phyloP scores from a whole-genome alignment of 2,329 filamentous ascomycete genomes.

The Dryadomyces quercivorus region DNA sequence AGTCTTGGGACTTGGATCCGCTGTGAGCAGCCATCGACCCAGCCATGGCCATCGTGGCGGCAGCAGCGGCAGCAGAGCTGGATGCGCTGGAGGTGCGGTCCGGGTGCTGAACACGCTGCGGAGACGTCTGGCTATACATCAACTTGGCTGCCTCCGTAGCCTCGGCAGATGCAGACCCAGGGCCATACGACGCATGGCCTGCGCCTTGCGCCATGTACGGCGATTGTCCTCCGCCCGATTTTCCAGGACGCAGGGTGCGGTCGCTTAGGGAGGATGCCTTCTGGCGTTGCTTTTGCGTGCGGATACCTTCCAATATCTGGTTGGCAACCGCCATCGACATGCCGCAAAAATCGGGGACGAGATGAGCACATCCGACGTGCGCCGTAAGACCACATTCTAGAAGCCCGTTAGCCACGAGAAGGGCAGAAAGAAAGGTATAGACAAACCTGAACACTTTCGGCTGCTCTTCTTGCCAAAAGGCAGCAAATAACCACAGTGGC shows the following conservation, averaged over 20 bases:
- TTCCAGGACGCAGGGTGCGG: slow-evolving; percentile 49
- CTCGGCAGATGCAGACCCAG: slow-evolving; percentile 31
- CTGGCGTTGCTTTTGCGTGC: slow-evolving; percentile 57
- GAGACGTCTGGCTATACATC: slow-evolving; percentile 46
- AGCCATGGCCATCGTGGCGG: slow-evolving; percentile 45
- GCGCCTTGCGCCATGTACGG: slow-evolving; percentile 4
- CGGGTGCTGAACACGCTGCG: slow-evolving; percentile 36
- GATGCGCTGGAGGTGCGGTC: slow-evolving; percentile 39
- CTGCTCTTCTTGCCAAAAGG: slow-evolving; percentile 93
- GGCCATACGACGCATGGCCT: slow-evolving; percentile 15
- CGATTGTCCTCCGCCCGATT: slow-evolving; percentile 20
- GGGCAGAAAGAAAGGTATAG: background rate
- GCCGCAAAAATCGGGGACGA: slow-evolving; percentile 96
- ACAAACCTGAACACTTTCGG: slow-evolving; percentile 74
- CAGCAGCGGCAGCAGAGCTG: slow-evolving; percentile 38
- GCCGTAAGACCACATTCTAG: slow-evolving; percentile 83
- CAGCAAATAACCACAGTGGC: slow-evolving; percentile 92
- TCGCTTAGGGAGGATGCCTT: slow-evolving; percentile 48
- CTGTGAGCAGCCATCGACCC: slow-evolving; percentile 27
- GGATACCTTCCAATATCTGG: slow-evolving; percentile 78
- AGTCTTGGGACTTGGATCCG: slow-evolving; percentile 8
- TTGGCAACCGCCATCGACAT: slow-evolving; percentile 99
- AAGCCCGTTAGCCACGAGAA: slow-evolving; percentile 16
- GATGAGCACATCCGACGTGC: slow-evolving; percentile 81
- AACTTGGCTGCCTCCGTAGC: slow-evolving; percentile 52